Evolutionary conservation across 768 basidiomycete genomes (phyloP), one percentile per base, ranked within the genome.

Genomic region (Leccinum aurantiacum): DNA sequence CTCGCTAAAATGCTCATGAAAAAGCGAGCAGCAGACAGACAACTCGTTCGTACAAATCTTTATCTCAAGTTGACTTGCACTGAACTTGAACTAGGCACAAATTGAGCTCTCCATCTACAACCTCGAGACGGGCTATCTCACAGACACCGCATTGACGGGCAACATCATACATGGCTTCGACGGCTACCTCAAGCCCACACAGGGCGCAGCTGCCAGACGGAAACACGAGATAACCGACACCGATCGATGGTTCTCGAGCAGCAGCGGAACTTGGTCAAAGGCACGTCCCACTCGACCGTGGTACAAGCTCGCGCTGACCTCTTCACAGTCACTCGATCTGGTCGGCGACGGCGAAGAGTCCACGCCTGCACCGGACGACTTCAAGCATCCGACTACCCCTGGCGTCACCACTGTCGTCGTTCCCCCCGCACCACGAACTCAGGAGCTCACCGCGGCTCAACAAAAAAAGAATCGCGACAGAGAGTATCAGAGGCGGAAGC

Each of bases 111-210:
- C 90, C 66, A 89, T 94, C 65, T 90, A 90, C 75, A 86, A 84
- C 61, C 79, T 90, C 27, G 92, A 94, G 71, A 84, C 83, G 9
- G 75, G 80, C 4, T 94, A 93, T 72, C 78, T 94, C 37, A 83
- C 85, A 7, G 92, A 94, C 55, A 93, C 92, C 1, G 84, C 87
- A 1, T 87, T 84, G 65, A 90, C 91, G 17, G 92, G 92, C 31
- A 93, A 94, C 65, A 93, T 94, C 56, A 88, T 94, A 38, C 88
- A 88, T 66, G 92, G 92, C 4, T 93, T 93, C 63, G 92, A 93
- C 57, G 86, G 87, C 46, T 94, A 93, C 69, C 82, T 93, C 59
- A 94, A 93, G 74, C 88, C 87, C 60, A 82, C 82, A 1, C 78
- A 82, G 9, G 84, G 82, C 7, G 72, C 73, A 19, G 72, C 73